Base-by-base conservation (phyloP, 192 early-diverging fungal species). In the Entomortierella chlamydospora region DNA sequence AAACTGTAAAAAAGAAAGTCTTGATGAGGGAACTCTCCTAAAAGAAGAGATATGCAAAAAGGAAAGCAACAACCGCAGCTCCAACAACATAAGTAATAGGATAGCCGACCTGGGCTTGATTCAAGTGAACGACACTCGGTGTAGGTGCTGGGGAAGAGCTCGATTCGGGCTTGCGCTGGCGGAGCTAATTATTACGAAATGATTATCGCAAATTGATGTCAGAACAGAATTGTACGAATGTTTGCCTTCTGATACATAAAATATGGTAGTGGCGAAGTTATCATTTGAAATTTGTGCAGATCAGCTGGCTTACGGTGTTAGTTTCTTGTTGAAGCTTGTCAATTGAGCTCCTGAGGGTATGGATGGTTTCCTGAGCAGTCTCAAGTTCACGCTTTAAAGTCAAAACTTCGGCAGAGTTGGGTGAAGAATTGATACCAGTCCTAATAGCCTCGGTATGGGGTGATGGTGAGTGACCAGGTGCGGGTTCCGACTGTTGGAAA, bases 1-100 rank as follows among this genome's bases (percentile, higher is more conserved):
- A 34, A 54, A 25, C 25, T 49, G 25, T 17, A 39, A 15, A 45
- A 64, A 55, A 53, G 17, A 60, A 22, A 60, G 42, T 22, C n/a
- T 41, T 26, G 42, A 28, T 9, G 22, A 15, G 22, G 26, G n/a
- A 54, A 26, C 20, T 26, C 20, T 33, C 54, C 26, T 55, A 78
- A 29, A 78, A 78, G 42, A 78, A 78, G 49, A 78, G 67, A 49
- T 70, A 70, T 45, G 55, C 60, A 31, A 78, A 57, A 22, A 78
- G 55, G 34, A 78, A 78, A 2, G 74, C 61, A 30, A 65, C 39
- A 45, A 70, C 18, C 1, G 74, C 74, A 10, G 74, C 74, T 43
- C 67, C 74, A 23, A 50, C 67, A 22, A 78, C 66, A 39, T 78
- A 78, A 33, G 26, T 70, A 30, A 61, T 22, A 45, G 74, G 74